Evolutionary conservation across 2,329 filamentous ascomycete species (phyloP).

Genomic region (Fusarium chuoi): DNA sequence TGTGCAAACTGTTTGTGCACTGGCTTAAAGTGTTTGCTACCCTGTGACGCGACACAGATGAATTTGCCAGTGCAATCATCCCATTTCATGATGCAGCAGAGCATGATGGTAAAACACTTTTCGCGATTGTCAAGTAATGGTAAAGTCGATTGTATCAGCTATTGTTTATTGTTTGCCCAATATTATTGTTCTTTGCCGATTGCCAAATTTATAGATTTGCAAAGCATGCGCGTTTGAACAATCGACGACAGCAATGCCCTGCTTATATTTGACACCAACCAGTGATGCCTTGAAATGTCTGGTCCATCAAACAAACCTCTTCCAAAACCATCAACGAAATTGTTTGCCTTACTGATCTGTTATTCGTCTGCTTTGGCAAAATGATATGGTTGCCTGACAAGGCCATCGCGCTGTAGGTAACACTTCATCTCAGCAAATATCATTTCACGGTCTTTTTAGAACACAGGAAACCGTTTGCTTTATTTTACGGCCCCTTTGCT

Average conservation of each 20-base stretch:
- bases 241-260: too few species aligned
- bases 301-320: too few species aligned
- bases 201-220: not conserved
- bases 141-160: rapidly evolving
- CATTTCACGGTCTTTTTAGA: not conserved
- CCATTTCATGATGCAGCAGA: rapidly evolving
- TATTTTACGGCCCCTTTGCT: not conserved
- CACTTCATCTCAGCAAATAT: rapidly evolving
- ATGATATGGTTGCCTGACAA: rapidly evolving
- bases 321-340: rapidly evolving
- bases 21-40: not conserved
- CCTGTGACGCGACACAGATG: not conserved
- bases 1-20: rapidly evolving
- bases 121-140: too few species aligned
- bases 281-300: rapidly evolving
- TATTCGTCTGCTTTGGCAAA: too few species aligned
- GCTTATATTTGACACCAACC: rapidly evolving
- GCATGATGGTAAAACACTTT: rapidly evolving
- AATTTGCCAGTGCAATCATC: not conserved
- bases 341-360: rapidly evolving
- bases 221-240: not conserved
- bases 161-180: not conserved
- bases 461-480: not conserved
- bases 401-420: too few species aligned
- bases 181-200: too few species aligned